Conservation (phyloP, 495 filamentous ascomycete species). For the Rostrohypoxylon terebratum region DNA sequence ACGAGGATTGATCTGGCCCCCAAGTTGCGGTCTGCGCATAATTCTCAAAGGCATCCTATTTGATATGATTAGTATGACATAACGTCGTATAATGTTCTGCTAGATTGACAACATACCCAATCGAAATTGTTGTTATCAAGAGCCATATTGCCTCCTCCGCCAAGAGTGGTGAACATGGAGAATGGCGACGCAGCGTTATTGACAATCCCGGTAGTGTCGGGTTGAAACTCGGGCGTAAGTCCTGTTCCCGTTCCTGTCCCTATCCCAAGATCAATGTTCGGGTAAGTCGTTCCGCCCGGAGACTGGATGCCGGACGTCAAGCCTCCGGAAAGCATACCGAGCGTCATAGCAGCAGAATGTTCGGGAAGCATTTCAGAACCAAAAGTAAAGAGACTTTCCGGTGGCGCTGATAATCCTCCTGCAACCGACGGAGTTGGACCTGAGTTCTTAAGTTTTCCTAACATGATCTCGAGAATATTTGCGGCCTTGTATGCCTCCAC, state of each 20-base stretch:
- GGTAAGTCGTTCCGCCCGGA: constrained; percentile 55
- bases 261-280: constrained; percentile 50
- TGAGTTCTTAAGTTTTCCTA: constrained; percentile 73
- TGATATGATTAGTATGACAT: constrained; percentile 20
- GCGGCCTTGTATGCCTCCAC: constrained; percentile 91
- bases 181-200: constrained; percentile 66
- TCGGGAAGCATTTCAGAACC: constrained; percentile 61
- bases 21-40: constrained; percentile 62
- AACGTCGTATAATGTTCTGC: not conserved
- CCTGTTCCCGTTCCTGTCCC: constrained; percentile 47
- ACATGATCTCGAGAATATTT: constrained; percentile 80
- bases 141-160: constrained; percentile 48
- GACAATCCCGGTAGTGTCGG: constrained; percentile 64
- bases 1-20: constrained; percentile 56
- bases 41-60: constrained; percentile 62
- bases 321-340: constrained; percentile 80
- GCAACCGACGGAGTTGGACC: constrained; percentile 33
- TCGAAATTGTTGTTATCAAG: constrained; percentile 73
- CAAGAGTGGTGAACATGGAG: constrained; percentile 62
- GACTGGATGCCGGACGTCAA: constrained; percentile 65
- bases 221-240: constrained; percentile 62
- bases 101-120: constrained; percentile 70
- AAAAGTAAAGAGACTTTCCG: constrained; percentile 46
- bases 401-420: constrained; percentile 39
- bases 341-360: constrained; percentile 82